Conservation (phyloP, 2,329 filamentous ascomycete species). For the Trichoderma sp. region DNA sequence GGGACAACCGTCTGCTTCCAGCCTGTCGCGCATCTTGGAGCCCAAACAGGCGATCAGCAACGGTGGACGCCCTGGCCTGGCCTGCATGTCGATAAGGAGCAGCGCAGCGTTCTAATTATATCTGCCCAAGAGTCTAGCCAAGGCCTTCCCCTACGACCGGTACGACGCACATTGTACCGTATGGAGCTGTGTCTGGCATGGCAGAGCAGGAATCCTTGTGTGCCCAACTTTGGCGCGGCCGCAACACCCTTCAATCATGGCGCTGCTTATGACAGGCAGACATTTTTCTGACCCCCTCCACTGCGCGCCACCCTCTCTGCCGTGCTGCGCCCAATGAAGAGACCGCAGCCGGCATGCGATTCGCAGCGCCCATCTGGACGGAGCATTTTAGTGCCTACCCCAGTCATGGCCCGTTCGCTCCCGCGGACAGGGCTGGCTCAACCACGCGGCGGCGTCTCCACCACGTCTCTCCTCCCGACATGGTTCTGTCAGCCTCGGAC, state of each 20-base stretch:
- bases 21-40: slow-evolving; percentile 13
- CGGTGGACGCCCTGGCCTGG: not conserved
- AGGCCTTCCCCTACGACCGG: slow-evolving; percentile 14
- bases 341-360: slow-evolving; percentile 11
- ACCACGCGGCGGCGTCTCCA: slow-evolving; percentile 29
- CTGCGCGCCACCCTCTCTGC: slow-evolving; percentile 5
- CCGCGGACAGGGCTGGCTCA: slow-evolving; percentile 30
- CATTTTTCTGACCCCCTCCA: slow-evolving; percentile 17
- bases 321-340: slow-evolving; percentile 24
- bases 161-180: slow-evolving; percentile 12
- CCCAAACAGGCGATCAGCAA: slow-evolving; percentile 21
- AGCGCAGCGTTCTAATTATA: slow-evolving; percentile 25
- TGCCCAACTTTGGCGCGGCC: slow-evolving; percentile 26
- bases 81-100: slow-evolving; percentile 19
- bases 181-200: slow-evolving; percentile 9
- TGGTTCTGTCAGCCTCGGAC: slow-evolving; percentile 29
- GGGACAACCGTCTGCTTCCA: not conserved
- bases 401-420: slow-evolving; percentile 28
- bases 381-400: slow-evolving; percentile 27
- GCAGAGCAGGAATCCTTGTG: slow-evolving; percentile 21
- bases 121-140: slow-evolving; percentile 7
- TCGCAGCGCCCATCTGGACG: slow-evolving; percentile 27
- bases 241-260: slow-evolving; percentile 23
- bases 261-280: slow-evolving; percentile 23
- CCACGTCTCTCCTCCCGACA: slow-evolving; percentile 21